Evolutionary conservation across 129 eudicot genomes (phyloP).

Genomic region (Tagetes patula): DNA sequence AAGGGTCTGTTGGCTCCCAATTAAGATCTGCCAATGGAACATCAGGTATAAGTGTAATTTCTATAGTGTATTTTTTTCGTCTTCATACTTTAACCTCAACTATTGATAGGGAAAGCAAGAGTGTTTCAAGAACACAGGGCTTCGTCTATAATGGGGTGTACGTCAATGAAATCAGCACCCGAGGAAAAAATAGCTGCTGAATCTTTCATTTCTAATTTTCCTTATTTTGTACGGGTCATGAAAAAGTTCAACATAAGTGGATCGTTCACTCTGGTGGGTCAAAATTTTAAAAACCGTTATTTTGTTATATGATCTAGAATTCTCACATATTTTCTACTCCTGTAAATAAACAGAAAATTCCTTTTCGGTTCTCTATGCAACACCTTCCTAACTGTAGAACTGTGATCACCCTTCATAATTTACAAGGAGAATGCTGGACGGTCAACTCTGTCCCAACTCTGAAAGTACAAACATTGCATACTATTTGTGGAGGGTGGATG

Average conservation of each 20-base stretch:
- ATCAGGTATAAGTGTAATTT: slow-evolving; percentile 40
- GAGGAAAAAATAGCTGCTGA: slow-evolving; percentile 82
- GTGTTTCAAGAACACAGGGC: slow-evolving; percentile 44
- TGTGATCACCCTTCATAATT: slow-evolving; percentile 63
- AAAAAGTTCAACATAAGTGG: slow-evolving; percentile 78
- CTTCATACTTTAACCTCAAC: not conserved
- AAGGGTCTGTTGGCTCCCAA: slow-evolving; percentile 37
- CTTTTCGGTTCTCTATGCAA: slow-evolving; percentile 65
- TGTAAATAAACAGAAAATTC: slow-evolving; percentile 54
- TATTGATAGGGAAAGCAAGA: slow-evolving; percentile 33
- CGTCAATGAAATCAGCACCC: slow-evolving; percentile 11
- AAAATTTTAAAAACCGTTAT: not conserved
- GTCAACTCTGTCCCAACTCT: slow-evolving; percentile 68
- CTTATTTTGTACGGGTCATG: slow-evolving; percentile 91
- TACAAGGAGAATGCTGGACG: slow-evolving; percentile 76
- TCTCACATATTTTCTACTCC: not conserved
- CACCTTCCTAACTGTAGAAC: slow-evolving; percentile 71
- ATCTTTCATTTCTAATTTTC: slow-evolving; percentile 69
- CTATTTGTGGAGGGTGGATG: slow-evolving; percentile 97
- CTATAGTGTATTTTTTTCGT: not conserved
- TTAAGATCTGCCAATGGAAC: slow-evolving; percentile 33
- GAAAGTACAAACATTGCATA: slow-evolving; percentile 70
- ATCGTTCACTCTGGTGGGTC: slow-evolving; percentile 78
- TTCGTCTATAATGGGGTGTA: slow-evolving; percentile 29
- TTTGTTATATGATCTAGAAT: not conserved